Base-by-base conservation (phyloP, 305 asterid species). In the Ilex paraguariensis region DNA sequence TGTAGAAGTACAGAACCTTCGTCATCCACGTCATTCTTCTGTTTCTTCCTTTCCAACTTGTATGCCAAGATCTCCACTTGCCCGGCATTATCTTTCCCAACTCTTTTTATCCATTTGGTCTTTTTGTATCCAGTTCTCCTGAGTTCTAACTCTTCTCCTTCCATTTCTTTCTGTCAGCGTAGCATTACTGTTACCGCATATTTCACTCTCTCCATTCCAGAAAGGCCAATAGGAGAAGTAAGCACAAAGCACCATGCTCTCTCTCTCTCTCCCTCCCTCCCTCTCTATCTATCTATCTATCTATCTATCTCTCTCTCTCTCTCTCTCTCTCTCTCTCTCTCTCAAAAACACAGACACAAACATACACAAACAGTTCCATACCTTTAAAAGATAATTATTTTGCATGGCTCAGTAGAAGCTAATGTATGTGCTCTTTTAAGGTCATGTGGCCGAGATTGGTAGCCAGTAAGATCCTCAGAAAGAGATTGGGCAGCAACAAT, bases 361-460 rank as follows among this genome's bases (percentile, higher is more conserved):
- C 3, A 36, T 8, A 36, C 42, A 36, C 42, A 36, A 21, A 2
- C 42, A 36, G 42, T 36, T 36, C 42, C 6, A 36, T 2, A 36
- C 42, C 6, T 36, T 36, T 0, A n/a, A 36, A 13, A 39, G 5
- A 52, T 52, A 52, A 6, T 7, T 15, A 33, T 36, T 28, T 17
- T n/a, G 46, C n/a, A 13, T 49, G 28, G 17, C 60, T 54, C 7
- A 14, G 13, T 36, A n/a, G n/a, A 21, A 15, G 11, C 7, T 4
- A 17, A 12, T 3, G 0, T 62, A 45, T 31, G 10, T 62, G 4
- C 31, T 40, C 59, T 6, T 48, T 53, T 6, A 67, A 81, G 87
- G 75, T 84, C 58, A 77, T 81, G 84, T 84, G 90, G 90, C 90
- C 90, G 9, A 79, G 76, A 61, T 75, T 84, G 75, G 81, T 84